Percentiles rank a stretch among this genome's conserved stretches.
These are phyloP conservation scores for Penicillium digitatum DNA, from an alignment of 2,329 filamentous ascomycete species.

Conservation along the genomic window DNA sequence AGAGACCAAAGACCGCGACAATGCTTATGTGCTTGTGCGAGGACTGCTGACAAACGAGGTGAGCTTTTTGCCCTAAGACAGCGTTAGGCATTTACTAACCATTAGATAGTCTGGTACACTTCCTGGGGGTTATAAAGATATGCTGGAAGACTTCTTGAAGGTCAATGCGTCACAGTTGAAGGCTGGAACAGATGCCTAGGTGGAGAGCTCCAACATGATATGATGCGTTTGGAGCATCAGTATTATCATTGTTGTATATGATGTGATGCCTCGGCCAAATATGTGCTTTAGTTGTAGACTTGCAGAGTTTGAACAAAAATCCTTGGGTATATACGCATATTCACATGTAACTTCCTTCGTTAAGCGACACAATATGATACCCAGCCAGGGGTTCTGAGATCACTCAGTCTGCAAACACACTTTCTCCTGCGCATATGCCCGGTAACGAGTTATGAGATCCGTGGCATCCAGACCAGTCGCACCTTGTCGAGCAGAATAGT, in stretches of 20 bases:
- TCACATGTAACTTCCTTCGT: background rate
- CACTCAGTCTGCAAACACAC: slow-evolving; percentile 40
- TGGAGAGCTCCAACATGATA: background rate
- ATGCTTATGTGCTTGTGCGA: slow-evolving; percentile 39
- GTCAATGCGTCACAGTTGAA: slow-evolving; percentile 24
- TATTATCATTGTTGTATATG: background rate
- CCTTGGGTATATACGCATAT: background rate
- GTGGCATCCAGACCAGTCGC: slow-evolving; percentile 48
- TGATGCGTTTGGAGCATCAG: background rate
- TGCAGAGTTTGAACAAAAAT: background rate
- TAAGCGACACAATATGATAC: background rate
- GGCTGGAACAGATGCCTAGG: background rate
- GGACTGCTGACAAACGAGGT: slow-evolving; percentile 41
- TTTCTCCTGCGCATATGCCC: slow-evolving; percentile 51
- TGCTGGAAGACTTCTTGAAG: slow-evolving; percentile 30
- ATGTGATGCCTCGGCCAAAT: background rate
- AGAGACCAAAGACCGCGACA: slow-evolving; percentile 40
- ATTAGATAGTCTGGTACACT: slow-evolving; percentile 29
- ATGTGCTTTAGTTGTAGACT: background rate
- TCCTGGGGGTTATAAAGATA: slow-evolving; percentile 23
- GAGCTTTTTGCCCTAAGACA: slow-evolving; percentile 16
- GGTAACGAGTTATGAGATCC: slow-evolving; percentile 53
- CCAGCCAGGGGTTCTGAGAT: background rate
- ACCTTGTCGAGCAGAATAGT: slow-evolving; percentile 49
- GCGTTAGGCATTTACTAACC: slow-evolving; percentile 19